A percentile compares a stretch with the other conserved stretches of the same genome.
These are phyloP conservation scores for Agrocybe praecox DNA, from an alignment of 768 basidiomycete species.

Conservation along the genomic window DNA sequence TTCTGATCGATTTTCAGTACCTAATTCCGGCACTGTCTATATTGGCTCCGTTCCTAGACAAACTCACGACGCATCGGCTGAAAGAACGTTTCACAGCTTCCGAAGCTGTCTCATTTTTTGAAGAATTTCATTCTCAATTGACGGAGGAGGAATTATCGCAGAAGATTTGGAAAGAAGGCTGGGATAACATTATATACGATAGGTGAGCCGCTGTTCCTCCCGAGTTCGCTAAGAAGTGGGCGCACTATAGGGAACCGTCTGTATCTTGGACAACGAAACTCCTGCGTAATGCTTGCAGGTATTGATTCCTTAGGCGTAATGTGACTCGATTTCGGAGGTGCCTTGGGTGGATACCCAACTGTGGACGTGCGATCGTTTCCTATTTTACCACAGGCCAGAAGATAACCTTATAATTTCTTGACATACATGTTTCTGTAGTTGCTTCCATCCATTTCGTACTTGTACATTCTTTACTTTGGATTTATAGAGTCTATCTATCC, in stretches of 20 bases:
- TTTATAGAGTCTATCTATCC: too few species aligned
- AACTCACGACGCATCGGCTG: constrained; percentile 26
- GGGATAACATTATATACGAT: constrained; percentile 12
- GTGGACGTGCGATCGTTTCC: too few species aligned
- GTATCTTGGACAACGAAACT: constrained; percentile 1
- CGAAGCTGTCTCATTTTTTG: constrained; percentile 27
- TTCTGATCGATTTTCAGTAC: constrained; percentile 13
- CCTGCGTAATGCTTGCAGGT: constrained; percentile 2
- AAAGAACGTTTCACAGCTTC: constrained; percentile 23
- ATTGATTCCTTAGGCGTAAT: too few species aligned
- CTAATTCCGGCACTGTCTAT: constrained; percentile 18
- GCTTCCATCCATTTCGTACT: too few species aligned
- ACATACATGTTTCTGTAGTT: too few species aligned
- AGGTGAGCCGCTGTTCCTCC: constrained; percentile 19
- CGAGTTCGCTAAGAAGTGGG: constrained; percentile 19
- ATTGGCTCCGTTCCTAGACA: constrained; percentile 29
- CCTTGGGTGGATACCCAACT: too few species aligned
- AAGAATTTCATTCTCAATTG: constrained; percentile 3
- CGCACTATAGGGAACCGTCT: constrained; percentile 15
- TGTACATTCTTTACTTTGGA: too few species aligned
- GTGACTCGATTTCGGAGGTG: too few species aligned
- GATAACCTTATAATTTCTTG: too few species aligned
- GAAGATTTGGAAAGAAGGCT: not conserved
- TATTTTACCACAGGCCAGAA: too few species aligned
- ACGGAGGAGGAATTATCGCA: constrained; percentile 1